phyloP scores from a whole-genome alignment of 352 stramenopile species.

The Phytophthora sansomeana region DNA sequence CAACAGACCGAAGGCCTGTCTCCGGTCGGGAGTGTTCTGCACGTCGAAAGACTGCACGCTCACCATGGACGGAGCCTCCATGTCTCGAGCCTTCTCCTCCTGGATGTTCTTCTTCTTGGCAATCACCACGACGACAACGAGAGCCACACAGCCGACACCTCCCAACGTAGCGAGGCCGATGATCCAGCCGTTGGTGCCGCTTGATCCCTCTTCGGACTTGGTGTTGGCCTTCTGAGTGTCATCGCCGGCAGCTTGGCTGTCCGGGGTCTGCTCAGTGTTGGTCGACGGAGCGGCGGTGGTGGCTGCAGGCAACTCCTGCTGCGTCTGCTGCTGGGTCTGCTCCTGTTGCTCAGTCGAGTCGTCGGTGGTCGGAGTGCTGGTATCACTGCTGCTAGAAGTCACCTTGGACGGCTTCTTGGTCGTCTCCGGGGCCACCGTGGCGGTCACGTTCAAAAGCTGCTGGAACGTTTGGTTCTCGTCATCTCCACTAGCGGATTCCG shows the following conservation, averaged over 20 bases:
- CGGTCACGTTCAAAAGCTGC: slow-evolving; percentile 30
- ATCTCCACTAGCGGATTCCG: slow-evolving; percentile 15
- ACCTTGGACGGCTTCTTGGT: slow-evolving; percentile 22
- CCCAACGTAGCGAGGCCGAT: slow-evolving; percentile 33
- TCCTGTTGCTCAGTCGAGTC: slow-evolving; percentile 2
- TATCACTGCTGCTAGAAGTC: slow-evolving; percentile 1
- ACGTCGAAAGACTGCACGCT: slow-evolving; percentile 38
- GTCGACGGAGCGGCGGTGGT: slow-evolving; percentile 15
- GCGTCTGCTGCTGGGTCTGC: slow-evolving; percentile 24
- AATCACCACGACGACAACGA: slow-evolving; percentile 36
- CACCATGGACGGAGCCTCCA: slow-evolving; percentile 32
- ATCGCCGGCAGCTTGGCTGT: slow-evolving; percentile 23
- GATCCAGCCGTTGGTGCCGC: slow-evolving; percentile 39
- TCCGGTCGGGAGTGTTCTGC: slow-evolving; percentile 28
- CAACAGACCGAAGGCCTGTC: slow-evolving; percentile 34
- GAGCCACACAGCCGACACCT: slow-evolving; percentile 31
- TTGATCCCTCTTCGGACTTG: slow-evolving; percentile 6
- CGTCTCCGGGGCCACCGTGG: slow-evolving; percentile 9
- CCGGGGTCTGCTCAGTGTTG: slow-evolving; percentile 11
- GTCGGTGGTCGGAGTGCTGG: slow-evolving; percentile 8
- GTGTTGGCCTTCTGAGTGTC: slow-evolving; percentile 38
- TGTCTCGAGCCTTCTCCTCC: slow-evolving; percentile 38
- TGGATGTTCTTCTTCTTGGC: slow-evolving; percentile 41
- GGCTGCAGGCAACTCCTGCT: slow-evolving; percentile 10
- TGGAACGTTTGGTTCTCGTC: slow-evolving; percentile 11